Evolutionary conservation across 345 rosid genomes (phyloP), one percentile per base, ranked within the genome.

Genomic region (Eutrema japonicum): DNA sequence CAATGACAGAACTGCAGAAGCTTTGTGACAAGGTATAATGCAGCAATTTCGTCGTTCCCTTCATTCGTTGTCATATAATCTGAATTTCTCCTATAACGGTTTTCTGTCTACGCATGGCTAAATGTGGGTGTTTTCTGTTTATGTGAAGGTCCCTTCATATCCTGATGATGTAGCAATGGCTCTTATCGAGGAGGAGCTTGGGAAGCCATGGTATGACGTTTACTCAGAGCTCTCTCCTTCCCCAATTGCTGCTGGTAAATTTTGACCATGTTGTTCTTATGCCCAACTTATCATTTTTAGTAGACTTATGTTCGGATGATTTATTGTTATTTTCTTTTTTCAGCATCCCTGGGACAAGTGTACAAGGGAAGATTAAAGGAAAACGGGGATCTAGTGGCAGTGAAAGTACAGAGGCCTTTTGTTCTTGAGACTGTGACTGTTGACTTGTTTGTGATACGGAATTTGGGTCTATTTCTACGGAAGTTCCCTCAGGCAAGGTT

Each of bases 161-260:
- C 98, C 98, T 54, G 98, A 89, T 79, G 96, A 89, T 84, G 80
- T 94, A 36, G 98, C 97, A 48, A 91, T 94, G 98, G 96, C 97
- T 70, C 92, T 94, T 74, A 75, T 94, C 22, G 85, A 89, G 70
- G 93, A 94, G 87, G 97, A 94, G 84, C 95, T 94, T 69, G 98
- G 97, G 63, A 87, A 73, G 74, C 98, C 96, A 49, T 94, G 97
- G 97, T 85, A 82, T 2, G 82, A 91, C 5, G 35, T 89, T 67
- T 94, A 94, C 80, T 91, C 97, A 7, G 97, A 89, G 78, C 93
- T 91, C 45, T 91, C 98, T 65, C 62, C 98, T 68, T 94, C 98
- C 26, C 98, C 98, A 49, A 88, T 91, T 56, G 97, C 98, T 78
- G 98, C 97, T 16, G 98, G 97, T 94, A 88, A 40, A 29, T 70